phyloP scores from a whole-genome alignment of 2,329 filamentous ascomycete species.

The Aspergillus unguis region DNA sequence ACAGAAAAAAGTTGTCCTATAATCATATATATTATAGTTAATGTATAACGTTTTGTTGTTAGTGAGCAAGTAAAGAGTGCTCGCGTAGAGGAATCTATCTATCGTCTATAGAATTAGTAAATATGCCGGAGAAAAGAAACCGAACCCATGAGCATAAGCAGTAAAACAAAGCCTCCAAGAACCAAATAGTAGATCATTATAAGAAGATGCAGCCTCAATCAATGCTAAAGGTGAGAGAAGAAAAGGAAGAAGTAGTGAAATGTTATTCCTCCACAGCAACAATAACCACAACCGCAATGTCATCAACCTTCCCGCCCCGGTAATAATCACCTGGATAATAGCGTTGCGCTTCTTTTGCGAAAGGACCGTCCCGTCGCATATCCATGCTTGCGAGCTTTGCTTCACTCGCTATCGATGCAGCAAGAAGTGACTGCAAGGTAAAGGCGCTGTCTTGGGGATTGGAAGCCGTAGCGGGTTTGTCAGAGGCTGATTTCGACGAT shows the following conservation, averaged over 20 bases:
- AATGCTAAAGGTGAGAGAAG: not conserved
- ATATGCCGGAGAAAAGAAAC: not conserved
- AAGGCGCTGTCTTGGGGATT: conserved; percentile 25
- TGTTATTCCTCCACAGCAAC: conserved; percentile 64
- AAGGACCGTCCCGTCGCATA: conserved; percentile 79
- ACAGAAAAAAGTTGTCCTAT: too few species aligned
- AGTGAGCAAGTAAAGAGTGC: not conserved
- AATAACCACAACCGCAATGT: conserved; percentile 83
- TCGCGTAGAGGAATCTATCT: not conserved
- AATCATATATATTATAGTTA: not conserved
- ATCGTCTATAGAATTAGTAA: not conserved
- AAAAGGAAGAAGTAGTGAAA: not conserved
- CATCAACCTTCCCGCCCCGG: conserved; percentile 90
- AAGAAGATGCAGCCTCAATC: not conserved
- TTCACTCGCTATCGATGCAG: conserved; percentile 72
- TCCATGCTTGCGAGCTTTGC: conserved; percentile 84
- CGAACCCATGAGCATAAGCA: not conserved
- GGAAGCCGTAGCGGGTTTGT: conserved; percentile 10
- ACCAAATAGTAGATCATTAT: not conserved
- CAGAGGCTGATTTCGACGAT: conserved; percentile 9
- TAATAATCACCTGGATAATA: conserved; percentile 83
- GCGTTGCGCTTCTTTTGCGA: conserved; percentile 89
- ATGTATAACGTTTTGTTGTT: not conserved
- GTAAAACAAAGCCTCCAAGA: not conserved
- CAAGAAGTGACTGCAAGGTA: conserved; percentile 74